A percentile compares a stretch with the other conserved stretches of the same genome.
Conservation (phyloP, 345 rosid genomes). For the Eucalyptus sp. region DNA sequence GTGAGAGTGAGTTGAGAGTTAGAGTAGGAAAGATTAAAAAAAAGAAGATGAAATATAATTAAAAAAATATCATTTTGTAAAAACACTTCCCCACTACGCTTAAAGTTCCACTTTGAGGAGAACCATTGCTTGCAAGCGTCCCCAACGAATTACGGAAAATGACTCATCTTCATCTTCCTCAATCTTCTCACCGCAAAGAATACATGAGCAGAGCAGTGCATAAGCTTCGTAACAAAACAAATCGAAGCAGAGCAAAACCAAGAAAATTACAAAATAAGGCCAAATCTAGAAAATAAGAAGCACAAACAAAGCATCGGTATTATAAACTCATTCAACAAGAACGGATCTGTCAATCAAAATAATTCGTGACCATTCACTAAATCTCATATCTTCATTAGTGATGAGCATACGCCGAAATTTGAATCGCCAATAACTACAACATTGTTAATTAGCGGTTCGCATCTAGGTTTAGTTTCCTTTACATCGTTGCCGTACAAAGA, state of each 20-base stretch:
- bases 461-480: neutral
- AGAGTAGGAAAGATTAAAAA: no score
- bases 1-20: no score
- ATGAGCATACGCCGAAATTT: no score
- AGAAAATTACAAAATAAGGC: neutral
- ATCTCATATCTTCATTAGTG: neutral
- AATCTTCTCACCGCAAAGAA: no score
- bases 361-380: accelerated
- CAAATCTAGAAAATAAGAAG: neutral
- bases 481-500: neutral
- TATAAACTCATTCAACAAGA: no score
- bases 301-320: neutral
- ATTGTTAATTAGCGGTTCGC: neutral
- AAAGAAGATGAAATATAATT: no score
- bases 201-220: neutral
- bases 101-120: no score
- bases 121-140: no score
- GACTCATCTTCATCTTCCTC: no score
- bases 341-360: accelerated
- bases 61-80: no score
- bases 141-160: no score
- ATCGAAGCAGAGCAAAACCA: neutral
- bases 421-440: neutral
- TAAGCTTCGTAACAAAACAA: neutral
- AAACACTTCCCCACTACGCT: no score